A percentile compares a stretch with the other conserved stretches of the same genome.
These are phyloP conservation scores for Pichia sp. DNA, from an alignment of 1,139 yeast genomes.

Conservation along the genomic window DNA sequence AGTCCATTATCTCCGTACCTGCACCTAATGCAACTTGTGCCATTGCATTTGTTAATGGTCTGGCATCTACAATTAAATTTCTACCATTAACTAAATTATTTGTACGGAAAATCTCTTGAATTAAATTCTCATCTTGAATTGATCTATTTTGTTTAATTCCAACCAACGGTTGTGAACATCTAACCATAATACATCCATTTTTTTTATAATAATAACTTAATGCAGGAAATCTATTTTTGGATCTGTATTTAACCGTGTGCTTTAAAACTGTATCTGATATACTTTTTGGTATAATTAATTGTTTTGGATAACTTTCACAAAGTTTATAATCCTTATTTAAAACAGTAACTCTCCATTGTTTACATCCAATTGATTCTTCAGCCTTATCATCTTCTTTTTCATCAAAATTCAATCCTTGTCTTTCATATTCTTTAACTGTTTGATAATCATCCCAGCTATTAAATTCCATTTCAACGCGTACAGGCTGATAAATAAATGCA, in stretches of 20 bases:
- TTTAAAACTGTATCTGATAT: conserved; percentile 77
- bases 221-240: conserved; percentile 80
- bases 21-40: conserved; percentile 97
- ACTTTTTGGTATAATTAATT: conserved; percentile 60
- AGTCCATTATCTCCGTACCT: conserved; percentile 91
- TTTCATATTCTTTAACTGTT: conserved; percentile 53
- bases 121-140: conserved; percentile 81
- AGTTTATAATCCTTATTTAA: conserved; percentile 62
- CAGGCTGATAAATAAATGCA: conserved; percentile 65
- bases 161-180: conserved; percentile 91
- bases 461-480: conserved; percentile 43
- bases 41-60: conserved; percentile 92
- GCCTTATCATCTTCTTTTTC: background rate
- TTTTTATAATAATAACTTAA: conserved; percentile 66
- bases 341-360: conserved; percentile 60
- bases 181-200: conserved; percentile 73
- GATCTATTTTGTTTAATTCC: conserved; percentile 86
- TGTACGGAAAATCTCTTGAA: conserved; percentile 62
- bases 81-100: conserved; percentile 28
- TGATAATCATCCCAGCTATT: conserved; percentile 74
- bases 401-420: conserved; percentile 48
- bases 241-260: conserved; percentile 80
- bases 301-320: conserved; percentile 70
- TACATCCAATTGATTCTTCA: conserved; percentile 10
- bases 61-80: conserved; percentile 79